Evolutionary conservation across 192 early-diverging fungal species (phyloP), one percentile per base, ranked within the genome.

Genomic region (Coemansia sp.): DNA sequence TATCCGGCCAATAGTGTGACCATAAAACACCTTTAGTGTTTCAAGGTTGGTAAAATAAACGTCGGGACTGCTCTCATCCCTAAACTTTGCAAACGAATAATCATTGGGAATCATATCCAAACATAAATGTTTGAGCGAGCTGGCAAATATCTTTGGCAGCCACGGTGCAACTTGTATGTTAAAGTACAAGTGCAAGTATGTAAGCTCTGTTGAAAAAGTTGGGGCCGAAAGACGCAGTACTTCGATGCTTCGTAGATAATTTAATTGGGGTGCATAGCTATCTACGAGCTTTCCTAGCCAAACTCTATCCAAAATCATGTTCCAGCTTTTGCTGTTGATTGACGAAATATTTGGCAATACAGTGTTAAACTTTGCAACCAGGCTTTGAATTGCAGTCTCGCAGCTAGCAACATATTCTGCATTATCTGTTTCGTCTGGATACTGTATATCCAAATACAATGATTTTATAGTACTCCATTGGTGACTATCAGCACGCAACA

Each of bases 21-120:
- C 51, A 31, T 53, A 53, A 22, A 53, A 53, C 8, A 53, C 51
- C 14, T 15, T 53, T 22, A 53, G 21, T 1, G 51, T 53, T 53
- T 53, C 25, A 5, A 53, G 51, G 4, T 53, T 22, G 2, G 51
- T 25, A 26, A 53, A 53, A 1, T 25, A 8, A 31, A 53, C 25
- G 10, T 21, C 12, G 6, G 23, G 11, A 53, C 22, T 14, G 49
- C 19, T 53, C 14, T 42, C 23, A 26, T 53, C 26, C 6, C 21
- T 26, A 22, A 53, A 53, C 25, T 21, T 26, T 14, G 21, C 25
- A 20, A 20, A 53, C 15, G 25, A 53, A 22, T 22, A 53, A 22
- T 53, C 26, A 6, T 21, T 14, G 8, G 51, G 20, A 21, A 53
- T 6, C 5, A 14, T 22, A 22, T 53, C 51, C 20, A 53, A 26